Percentiles rank a stretch among this genome's conserved stretches.
Evolutionary conservation across 768 basidiomycete species (phyloP).

Genomic region (Cyathus striatus): DNA sequence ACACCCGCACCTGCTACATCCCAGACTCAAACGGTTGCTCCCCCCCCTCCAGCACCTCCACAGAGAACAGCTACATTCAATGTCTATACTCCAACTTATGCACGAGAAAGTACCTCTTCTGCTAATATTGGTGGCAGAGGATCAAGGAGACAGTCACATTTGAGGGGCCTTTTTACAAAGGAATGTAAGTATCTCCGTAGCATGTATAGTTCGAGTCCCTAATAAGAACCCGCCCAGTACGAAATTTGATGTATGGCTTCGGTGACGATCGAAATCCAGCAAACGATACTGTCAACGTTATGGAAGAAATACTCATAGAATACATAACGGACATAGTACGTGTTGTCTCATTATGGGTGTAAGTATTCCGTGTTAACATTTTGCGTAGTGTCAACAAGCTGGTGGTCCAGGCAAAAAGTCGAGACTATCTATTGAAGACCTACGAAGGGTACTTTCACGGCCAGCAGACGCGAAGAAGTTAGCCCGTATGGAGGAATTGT

Average conservation of each 20-base stretch:
- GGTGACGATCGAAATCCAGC: conserved; percentile 89
- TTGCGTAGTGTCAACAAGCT: conserved; percentile 63
- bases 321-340: conserved; percentile 87
- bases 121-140: conserved; percentile 40
- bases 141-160: conserved; percentile 58
- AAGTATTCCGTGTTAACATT: conserved; percentile 5
- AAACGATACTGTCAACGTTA: conserved; percentile 82
- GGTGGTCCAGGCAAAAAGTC: conserved; percentile 65
- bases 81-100: conserved; percentile 49
- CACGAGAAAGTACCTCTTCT: conserved; percentile 42
- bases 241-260: conserved; percentile 89
- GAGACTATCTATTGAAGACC: conserved; percentile 81
- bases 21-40: conserved; percentile 21
- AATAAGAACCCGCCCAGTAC: conserved; percentile 39
- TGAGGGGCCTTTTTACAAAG: conserved; percentile 76
- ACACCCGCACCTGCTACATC: conserved; percentile 19
- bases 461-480: conserved; percentile 91
- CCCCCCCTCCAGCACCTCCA: conserved; percentile 17
- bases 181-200: conserved; percentile 67
- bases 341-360: conserved; percentile 13
- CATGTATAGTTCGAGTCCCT: not conserved
- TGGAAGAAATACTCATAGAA: conserved; percentile 92
- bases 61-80: conserved; percentile 46
- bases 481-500: conserved; percentile 84
- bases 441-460: conserved; percentile 72